These are phyloP conservation scores for Rhizopogon vesiculosus DNA, from an alignment of 768 basidiomycete genomes.

Conservation along the genomic window DNA sequence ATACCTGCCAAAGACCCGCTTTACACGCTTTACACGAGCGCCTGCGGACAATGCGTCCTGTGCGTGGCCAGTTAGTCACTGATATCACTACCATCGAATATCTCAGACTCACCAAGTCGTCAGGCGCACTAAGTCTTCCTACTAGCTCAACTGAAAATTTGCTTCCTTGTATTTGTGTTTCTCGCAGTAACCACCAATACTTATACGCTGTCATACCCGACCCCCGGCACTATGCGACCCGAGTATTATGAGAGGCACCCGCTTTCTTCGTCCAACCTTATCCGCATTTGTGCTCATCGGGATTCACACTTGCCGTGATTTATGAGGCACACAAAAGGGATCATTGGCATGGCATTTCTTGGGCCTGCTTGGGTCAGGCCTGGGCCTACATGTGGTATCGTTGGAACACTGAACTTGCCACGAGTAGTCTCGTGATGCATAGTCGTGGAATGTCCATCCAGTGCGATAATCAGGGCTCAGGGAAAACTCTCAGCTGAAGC, in stretches of 20 bases:
- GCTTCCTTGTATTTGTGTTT: too few species aligned
- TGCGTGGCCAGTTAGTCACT: background rate
- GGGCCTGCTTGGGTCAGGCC: background rate
- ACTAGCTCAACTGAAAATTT: too few species aligned
- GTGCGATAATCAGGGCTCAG: too few species aligned
- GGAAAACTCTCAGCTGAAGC: too few species aligned
- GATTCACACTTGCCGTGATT: background rate
- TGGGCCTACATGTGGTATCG: background rate
- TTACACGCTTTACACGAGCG: conserved; percentile 3
- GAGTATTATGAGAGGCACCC: background rate
- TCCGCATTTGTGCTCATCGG: background rate
- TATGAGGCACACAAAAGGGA: background rate
- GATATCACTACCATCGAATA: background rate
- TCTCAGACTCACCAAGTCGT: conserved; percentile 1
- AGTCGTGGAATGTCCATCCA: too few species aligned
- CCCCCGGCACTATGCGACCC: background rate
- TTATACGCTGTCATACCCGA: background rate
- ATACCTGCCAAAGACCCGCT: background rate
- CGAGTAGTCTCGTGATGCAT: background rate
- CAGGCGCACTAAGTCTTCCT: background rate
- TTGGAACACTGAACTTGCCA: background rate
- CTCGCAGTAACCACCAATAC: too few species aligned
- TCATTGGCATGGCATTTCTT: background rate
- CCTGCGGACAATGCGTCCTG: conserved; percentile 3
- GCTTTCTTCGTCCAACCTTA: background rate